Conservation (phyloP, 2,329 filamentous ascomycete species). For the Dendrostoma leiphaemia region DNA sequence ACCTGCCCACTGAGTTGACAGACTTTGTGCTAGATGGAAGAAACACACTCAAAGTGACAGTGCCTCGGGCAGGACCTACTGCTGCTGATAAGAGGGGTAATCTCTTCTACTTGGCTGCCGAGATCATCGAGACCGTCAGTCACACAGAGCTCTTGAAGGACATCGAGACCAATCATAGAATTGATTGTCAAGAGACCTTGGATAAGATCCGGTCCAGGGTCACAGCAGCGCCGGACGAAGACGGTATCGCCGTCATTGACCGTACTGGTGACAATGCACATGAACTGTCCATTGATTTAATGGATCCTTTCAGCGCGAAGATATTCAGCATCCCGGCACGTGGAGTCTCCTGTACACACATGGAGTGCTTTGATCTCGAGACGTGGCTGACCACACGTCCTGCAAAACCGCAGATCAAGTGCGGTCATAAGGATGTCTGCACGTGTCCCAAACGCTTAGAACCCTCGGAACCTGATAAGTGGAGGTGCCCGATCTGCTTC, state of each 20-base stretch:
- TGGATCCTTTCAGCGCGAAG: constrained; percentile 63
- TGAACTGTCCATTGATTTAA: constrained; percentile 59
- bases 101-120: constrained; percentile 66
- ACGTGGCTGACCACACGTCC: constrained; percentile 72
- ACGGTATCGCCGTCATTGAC: constrained; percentile 61
- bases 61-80: constrained; percentile 24
- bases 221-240: constrained; percentile 45
- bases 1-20: constrained; percentile 75
- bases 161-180: constrained; percentile 33
- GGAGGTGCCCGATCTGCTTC: constrained; percentile 84
- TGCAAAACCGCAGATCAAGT: constrained; percentile 36
- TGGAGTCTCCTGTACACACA: constrained; percentile 67
- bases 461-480: constrained; percentile 64
- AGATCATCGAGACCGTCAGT: constrained; percentile 59
- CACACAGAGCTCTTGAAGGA: constrained; percentile 42
- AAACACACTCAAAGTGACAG: constrained; percentile 61
- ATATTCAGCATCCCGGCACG: constrained; percentile 73
- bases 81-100: constrained; percentile 17
- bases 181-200: constrained; percentile 49
- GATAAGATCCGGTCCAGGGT: constrained; percentile 54
- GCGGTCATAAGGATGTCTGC: constrained; percentile 34
- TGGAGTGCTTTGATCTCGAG: constrained; percentile 87
- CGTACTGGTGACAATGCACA: constrained; percentile 27
- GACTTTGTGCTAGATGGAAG: constrained; percentile 51
- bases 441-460: constrained; percentile 36